Conservation (phyloP, 2,329 filamentous ascomycete genomes). For the Alternaria sp. region DNA sequence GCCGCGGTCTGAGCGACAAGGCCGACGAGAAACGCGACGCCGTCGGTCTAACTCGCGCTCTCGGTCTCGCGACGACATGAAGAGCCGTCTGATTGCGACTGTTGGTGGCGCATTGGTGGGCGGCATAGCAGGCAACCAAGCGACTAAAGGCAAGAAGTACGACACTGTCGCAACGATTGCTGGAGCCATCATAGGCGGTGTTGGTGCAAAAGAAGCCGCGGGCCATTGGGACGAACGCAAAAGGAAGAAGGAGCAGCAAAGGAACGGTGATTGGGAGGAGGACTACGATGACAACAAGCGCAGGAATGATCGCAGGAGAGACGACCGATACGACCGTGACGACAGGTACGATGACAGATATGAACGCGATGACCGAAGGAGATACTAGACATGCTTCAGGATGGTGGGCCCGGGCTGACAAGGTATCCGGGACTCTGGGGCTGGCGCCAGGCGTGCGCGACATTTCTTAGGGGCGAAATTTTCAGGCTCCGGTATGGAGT, state of each 20-base stretch:
- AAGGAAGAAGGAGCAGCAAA: conserved; percentile 10
- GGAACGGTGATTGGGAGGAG: conserved; percentile 12
- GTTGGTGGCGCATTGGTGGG: conserved; percentile 45
- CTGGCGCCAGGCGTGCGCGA: background rate
- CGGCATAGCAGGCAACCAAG: conserved; percentile 36
- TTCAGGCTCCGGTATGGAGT: background rate
- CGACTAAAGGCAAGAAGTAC: conserved; percentile 34
- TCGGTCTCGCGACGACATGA: conserved; percentile 26
- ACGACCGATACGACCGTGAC: conserved; percentile 9
- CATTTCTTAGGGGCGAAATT: background rate
- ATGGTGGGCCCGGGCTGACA: background rate
- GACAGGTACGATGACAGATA: conserved; percentile 7
- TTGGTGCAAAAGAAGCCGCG: conserved; percentile 38
- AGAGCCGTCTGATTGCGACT: conserved; percentile 32
- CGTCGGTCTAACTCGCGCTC: conserved; percentile 30
- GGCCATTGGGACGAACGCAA: conserved; percentile 29
- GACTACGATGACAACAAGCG: conserved; percentile 7
- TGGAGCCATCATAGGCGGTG: conserved; percentile 45
- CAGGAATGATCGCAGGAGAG: background rate
- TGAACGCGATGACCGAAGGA: background rate
- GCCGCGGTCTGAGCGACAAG: conserved; percentile 24
- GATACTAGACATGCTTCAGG: background rate
- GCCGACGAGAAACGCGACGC: conserved; percentile 16
- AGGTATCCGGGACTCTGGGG: background rate
- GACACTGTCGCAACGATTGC: conserved; percentile 41